Base-by-base conservation (phyloP, 2,329 filamentous ascomycete species). In the Onygenales sp. region DNA sequence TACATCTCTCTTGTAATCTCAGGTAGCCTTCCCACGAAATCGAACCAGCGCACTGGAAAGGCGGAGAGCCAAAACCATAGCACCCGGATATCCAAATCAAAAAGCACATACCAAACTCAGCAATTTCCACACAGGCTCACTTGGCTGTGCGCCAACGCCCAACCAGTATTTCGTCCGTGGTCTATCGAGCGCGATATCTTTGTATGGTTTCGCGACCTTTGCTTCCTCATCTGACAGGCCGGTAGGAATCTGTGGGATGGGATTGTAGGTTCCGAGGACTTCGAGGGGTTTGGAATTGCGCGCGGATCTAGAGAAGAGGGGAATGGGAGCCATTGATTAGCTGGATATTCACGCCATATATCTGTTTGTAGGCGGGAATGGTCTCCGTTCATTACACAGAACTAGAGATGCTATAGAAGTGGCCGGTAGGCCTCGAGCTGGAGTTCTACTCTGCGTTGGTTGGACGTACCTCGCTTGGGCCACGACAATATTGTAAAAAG, bases 401-500 rank as follows among this genome's bases (percentile, higher is more conserved):
- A 27, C 21, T 27, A 27, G 21, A 5, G 21, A 27, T 27, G 21
- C 21, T 27, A 27, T 27, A 27, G 1, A 27, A 27, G 21, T 27
- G 4, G 21, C 21, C 21, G 21, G 21, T 27, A 27, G 21, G 2
- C 21, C 21, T 27, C 21, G 4, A 27, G 3, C 21, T 27, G 21
- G 4, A 27, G 21, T 27, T 27, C 21, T 27, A 27, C 3, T 27
- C 21, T 3, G 21, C 3, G 17, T 44, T 10, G 13, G 4, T 13
- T 8, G 27, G 17, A 51, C 57, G 59, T 80, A 94, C 88, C 91
- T 85, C 46, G 91, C 91, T 66, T 97, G 92, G 13, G 90, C 82
- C 59, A 98, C 88, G 60, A 97, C 89, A 59, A 98, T 96, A 75
- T 98, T 98, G 80, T 95, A 98, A 63, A 96, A 86, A 2, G 93